Conservation (phyloP, 2,329 filamentous ascomycete genomes). For the Ophiocordyceps camponoti-leonardi region DNA sequence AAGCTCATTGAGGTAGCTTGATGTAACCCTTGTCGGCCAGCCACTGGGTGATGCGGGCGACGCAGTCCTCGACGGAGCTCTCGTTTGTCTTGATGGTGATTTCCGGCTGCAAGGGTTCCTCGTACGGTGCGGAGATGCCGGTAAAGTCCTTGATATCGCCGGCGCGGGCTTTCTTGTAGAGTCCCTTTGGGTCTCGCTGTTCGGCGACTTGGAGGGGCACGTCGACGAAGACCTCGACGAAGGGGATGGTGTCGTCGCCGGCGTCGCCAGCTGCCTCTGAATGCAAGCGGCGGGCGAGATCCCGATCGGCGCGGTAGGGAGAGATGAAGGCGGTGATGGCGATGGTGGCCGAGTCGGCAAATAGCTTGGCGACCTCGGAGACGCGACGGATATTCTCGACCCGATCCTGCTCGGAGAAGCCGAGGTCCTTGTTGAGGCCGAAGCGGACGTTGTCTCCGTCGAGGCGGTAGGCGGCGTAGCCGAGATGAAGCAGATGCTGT, state of each 20-base stretch:
- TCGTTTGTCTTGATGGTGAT: conserved; percentile 73
- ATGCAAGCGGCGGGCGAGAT: conserved; percentile 69
- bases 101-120: conserved; percentile 72
- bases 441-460: conserved; percentile 98
- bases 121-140: conserved; percentile 86
- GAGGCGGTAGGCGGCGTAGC: conserved; percentile 72
- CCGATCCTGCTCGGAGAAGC: conserved; percentile 81
- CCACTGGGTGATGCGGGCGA: conserved; percentile 68
- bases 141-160: conserved; percentile 97
- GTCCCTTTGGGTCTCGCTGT: conserved; percentile 87
- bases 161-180: conserved; percentile 91
- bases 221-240: conserved; percentile 89
- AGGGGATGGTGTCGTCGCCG: conserved; percentile 56
- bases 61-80: conserved; percentile 74
- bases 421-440: conserved; percentile 93
- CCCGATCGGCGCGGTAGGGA: conserved; percentile 75
- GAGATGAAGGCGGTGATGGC: conserved; percentile 95
- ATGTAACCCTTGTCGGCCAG: conserved; percentile 47
- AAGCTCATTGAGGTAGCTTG: conserved; percentile 3
- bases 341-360: conserved; percentile 75
- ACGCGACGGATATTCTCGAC: conserved; percentile 98
- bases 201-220: conserved; percentile 83
- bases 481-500: conserved; percentile 83
- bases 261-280: conserved; percentile 31
- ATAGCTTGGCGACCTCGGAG: conserved; percentile 90